Conservation (phyloP, 1,284 basidiomycete species). For the Fomitopsis pinicola region DNA sequence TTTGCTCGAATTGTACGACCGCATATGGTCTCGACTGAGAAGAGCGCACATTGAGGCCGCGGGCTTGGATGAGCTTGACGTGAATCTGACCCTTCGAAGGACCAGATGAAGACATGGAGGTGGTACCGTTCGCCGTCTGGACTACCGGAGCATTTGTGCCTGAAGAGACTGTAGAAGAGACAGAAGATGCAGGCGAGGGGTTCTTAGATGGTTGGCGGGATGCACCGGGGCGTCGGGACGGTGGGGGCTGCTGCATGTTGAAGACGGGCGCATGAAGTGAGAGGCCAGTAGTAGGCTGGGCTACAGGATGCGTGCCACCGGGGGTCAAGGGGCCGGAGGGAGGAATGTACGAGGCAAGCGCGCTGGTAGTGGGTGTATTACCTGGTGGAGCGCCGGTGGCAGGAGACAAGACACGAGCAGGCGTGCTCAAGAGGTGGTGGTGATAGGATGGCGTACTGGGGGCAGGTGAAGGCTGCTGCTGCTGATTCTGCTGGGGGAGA, state of each 20-base stretch:
- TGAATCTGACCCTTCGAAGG: conserved; percentile 80
- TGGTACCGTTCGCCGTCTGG: conserved; percentile 10
- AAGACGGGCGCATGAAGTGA: conserved; percentile 78
- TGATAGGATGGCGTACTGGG: conserved; percentile 26
- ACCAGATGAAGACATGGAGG: conserved; percentile 21
- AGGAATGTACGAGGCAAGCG: conserved; percentile 25
- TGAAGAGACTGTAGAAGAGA: conserved; percentile 23
- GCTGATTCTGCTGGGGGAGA: conserved; percentile 18
- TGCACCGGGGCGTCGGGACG: conserved; percentile 37
- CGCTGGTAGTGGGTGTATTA: conserved; percentile 19
- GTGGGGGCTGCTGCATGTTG: conserved; percentile 65
- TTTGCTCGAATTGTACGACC: conserved; percentile 98
- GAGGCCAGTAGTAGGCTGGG: conserved; percentile 68
- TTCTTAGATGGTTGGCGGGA: conserved; percentile 31
- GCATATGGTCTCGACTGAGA: conserved; percentile 82
- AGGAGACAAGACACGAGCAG: conserved; percentile 24
- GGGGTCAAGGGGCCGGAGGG: conserved; percentile 34
- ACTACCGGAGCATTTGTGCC: conserved; percentile 15
- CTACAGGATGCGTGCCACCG: conserved; percentile 43
- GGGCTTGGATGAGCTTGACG: conserved; percentile 92
- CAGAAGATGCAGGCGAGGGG: conserved; percentile 27
- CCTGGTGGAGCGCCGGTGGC: conserved; percentile 23
- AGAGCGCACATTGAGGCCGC: conserved; percentile 76
- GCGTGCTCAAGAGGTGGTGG: conserved; percentile 38
- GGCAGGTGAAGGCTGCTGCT: conserved; percentile 21